Conservation (phyloP, 2,329 filamentous ascomycete species). For the Phoma sp. region DNA sequence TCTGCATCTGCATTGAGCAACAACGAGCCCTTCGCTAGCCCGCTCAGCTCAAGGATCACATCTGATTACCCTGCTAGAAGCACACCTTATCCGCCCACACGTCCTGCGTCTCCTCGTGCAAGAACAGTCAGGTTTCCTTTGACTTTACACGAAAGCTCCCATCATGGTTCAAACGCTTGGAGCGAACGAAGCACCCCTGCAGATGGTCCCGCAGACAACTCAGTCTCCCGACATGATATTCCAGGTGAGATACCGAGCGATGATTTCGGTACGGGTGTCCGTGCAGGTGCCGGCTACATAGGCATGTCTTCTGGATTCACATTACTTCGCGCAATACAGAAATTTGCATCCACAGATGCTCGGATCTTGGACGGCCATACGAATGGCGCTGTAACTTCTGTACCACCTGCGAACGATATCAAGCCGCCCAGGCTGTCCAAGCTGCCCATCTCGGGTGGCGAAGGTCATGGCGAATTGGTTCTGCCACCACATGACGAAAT, state of each 20-base stretch:
- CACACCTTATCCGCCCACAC: not conserved
- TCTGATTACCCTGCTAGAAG: not conserved
- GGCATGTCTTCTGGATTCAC: not conserved
- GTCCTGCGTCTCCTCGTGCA: not conserved
- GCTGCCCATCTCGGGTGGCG: not conserved
- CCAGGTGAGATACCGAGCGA: not conserved
- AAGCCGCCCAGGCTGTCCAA: not conserved
- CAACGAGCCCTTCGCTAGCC: not conserved
- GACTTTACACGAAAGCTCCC: not conserved
- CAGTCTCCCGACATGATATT: not conserved
- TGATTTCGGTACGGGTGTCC: not conserved
- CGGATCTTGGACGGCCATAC: not conserved
- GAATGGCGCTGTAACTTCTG: not conserved
- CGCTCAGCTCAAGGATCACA: not conserved
- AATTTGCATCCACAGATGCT: not conserved
- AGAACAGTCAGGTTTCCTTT: not conserved
- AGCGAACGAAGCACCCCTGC: not conserved
- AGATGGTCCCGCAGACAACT: not conserved
- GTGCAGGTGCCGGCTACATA: not conserved
- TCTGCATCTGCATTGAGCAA: not conserved
- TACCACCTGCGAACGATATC: not conserved
- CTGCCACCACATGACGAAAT: not conserved
- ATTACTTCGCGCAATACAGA: not conserved
- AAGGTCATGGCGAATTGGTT: not conserved
- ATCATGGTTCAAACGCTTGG: not conserved